Percentiles rank a stretch among this genome's conserved stretches.
Conservation (phyloP, 768 basidiomycete species). For the Kwoniella europaea region DNA sequence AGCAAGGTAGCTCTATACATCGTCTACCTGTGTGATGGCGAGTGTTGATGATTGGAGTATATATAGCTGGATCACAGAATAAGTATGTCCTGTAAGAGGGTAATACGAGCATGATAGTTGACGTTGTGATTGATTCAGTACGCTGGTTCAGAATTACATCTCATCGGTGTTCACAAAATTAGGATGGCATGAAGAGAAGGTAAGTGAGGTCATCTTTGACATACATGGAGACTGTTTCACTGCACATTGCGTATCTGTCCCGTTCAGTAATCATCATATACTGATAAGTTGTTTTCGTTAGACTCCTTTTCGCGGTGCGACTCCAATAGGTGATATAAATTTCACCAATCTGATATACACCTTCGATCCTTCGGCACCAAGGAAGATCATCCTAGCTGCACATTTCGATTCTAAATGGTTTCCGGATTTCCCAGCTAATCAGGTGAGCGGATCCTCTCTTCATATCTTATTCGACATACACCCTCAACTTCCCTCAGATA, state of each 20-base stretch:
- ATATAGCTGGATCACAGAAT: conserved; percentile 55
- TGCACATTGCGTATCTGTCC: neutral
- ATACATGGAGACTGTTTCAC: neutral
- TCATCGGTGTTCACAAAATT: conserved; percentile 71
- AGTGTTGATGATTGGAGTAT: neutral
- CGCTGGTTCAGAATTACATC: conserved; percentile 80
- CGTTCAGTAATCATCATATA: neutral
- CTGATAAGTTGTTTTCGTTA: conserved; percentile 14
- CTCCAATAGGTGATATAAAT: conserved; percentile 76
- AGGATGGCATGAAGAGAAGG: conserved; percentile 83
- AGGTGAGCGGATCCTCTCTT: conserved; percentile 62
- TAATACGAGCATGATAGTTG: conserved; percentile 40
- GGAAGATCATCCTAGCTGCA: conserved; percentile 84
- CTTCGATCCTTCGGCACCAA: conserved; percentile 81
- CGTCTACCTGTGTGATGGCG: too few relatives aligned
- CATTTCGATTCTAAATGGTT: conserved; percentile 95
- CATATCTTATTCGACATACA: neutral
- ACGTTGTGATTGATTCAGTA: conserved; percentile 69
- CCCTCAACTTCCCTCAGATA: neutral
- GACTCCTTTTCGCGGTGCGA: conserved; percentile 76
- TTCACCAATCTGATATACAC: conserved; percentile 95
- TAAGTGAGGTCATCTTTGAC: conserved; percentile 11
- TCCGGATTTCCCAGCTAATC: conserved; percentile 70
- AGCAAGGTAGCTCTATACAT: too few relatives aligned
- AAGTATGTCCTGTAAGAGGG: conserved; percentile 41